Base-by-base conservation (phyloP, 768 basidiomycete genomes). In the Termitomyces sp. region DNA sequence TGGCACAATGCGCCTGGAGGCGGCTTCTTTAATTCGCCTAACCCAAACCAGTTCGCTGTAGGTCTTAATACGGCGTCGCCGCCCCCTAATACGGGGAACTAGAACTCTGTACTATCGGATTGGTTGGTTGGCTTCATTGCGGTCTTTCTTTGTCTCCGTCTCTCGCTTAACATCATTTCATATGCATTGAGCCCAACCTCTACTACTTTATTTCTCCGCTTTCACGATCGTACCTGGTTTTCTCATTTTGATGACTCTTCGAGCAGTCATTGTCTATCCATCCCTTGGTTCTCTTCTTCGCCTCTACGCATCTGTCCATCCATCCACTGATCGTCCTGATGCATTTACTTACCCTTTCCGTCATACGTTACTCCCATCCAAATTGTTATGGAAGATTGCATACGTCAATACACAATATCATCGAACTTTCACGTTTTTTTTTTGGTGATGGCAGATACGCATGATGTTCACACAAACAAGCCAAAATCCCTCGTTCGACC, bases 31-130 rank as follows among this genome's bases (percentile, higher is more conserved):
- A 58, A 57, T 33, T 52, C 65, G 35, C 57, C 64, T n/a, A 52
- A 59, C 49, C 71, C 78, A 20, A 76, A 73, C 48, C 74, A 79
- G 44, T 86, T 84, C 64, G 66, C 81, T 57, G 55, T 61, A 16
- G 75, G 76, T 44, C 81, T 75, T 61, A 79, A 81, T 52, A 73
- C 85, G 45, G 78, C 85, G 18, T 80, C 85, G n/a, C 78, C 86
- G 54, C 72, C 74, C 18, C 71, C 77, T 50, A 77, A 79, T 65
- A 64, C 75, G 35, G 73, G 75, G 33, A 69, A 73, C 52, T 69
- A 69, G 62, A 32, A 32, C 20, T 42, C 11, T 58, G 16, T 42
- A 28, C 66, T 67, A 65, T 28, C 61, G 51, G 46, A 51, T 58
- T 59, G 28, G 32, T 52, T 53, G 32, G n/a, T 11, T 36, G 20